Evolutionary conservation across 2,329 filamentous ascomycete species (phyloP).

Genomic region (Penicillium sp.): DNA sequence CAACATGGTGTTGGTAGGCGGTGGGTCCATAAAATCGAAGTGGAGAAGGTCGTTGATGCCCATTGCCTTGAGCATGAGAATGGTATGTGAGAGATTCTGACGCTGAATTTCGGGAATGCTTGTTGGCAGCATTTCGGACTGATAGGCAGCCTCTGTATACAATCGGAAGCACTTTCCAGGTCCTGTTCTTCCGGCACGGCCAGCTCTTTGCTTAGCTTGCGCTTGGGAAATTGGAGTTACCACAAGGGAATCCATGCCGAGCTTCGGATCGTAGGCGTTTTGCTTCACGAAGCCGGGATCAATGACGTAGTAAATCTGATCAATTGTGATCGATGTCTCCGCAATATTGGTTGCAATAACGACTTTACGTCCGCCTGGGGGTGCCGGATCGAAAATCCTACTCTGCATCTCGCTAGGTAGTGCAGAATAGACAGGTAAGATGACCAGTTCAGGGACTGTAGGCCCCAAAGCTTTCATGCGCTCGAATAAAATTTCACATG

Average conservation of each 20-base stretch:
- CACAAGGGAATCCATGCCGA: slow-evolving; percentile 95
- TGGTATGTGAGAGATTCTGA: slow-evolving; percentile 87
- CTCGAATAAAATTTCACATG: slow-evolving; percentile 87
- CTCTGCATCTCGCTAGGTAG: slow-evolving; percentile 92
- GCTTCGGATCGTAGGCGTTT: slow-evolving; percentile 92
- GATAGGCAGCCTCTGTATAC: slow-evolving; percentile 92
- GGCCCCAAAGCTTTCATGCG: slow-evolving; percentile 94
- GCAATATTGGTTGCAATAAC: slow-evolving; percentile 98
- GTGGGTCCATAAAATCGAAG: slow-evolving; percentile 99
- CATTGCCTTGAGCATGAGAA: slow-evolving; percentile 98
- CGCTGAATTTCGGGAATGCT: slow-evolving; percentile 96
- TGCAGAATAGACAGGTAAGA: slow-evolving; percentile 93
- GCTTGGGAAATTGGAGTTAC: slow-evolving; percentile 96
- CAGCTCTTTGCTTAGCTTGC: slow-evolving; percentile 90
- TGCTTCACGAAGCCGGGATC: slow-evolving; percentile 98
- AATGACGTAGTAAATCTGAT: slow-evolving; percentile 95
- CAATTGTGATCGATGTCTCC: slow-evolving; percentile 96
- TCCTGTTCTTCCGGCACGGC: slow-evolving; percentile 87
- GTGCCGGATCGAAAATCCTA: slow-evolving; percentile 89
- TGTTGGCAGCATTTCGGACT: slow-evolving; percentile 94
- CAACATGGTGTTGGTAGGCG: slow-evolving; percentile 95
- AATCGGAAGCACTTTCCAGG: slow-evolving; percentile 94
- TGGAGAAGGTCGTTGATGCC: slow-evolving; percentile 96
- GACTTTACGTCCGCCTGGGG: slow-evolving; percentile 81
- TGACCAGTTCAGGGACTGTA: slow-evolving; percentile 84